A percentile compares a stretch with the other conserved stretches of the same genome.
These are phyloP conservation scores for Salicornia ramosissima DNA, from an alignment of 148 eudicot species.

Conservation along the genomic window DNA sequence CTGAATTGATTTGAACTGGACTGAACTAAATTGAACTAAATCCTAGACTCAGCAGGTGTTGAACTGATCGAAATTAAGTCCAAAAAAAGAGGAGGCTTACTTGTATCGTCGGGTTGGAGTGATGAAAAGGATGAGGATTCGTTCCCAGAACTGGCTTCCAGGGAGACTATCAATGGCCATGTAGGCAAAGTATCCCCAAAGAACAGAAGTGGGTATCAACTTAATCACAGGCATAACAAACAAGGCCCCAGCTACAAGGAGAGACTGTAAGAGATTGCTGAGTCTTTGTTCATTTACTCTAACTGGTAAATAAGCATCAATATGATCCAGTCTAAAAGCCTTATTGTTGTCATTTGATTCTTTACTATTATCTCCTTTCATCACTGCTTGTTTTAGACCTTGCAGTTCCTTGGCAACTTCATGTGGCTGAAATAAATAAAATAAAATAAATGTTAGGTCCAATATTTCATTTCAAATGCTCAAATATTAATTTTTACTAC, in stretches of 20 bases:
- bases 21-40: no score
- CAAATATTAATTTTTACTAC: no score
- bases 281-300: constrained; percentile 82
- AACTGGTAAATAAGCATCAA: constrained; percentile 70
- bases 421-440: constrained; percentile 19
- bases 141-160: constrained; percentile 86
- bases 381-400: constrained; percentile 52
- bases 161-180: constrained; percentile 89
- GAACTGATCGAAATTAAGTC: no score
- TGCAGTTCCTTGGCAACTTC: constrained; percentile 39
- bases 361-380: constrained; percentile 40
- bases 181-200: constrained; percentile 91
- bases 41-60: no score
- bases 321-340: constrained; percentile 51
- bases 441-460: not conserved
- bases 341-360: constrained; percentile 29
- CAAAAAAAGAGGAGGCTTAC: constrained; percentile 51
- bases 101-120: constrained; percentile 63
- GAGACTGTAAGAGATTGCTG: constrained; percentile 68
- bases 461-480: not conserved
- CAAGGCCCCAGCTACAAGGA: constrained; percentile 48
- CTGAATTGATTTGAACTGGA: no score
- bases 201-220: constrained; percentile 79
- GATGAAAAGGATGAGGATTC: constrained; percentile 61
- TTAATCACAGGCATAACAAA: constrained; percentile 65